Base-by-base conservation (phyloP, 2,329 filamentous ascomycete species). In the Diaporthe ampelina region DNA sequence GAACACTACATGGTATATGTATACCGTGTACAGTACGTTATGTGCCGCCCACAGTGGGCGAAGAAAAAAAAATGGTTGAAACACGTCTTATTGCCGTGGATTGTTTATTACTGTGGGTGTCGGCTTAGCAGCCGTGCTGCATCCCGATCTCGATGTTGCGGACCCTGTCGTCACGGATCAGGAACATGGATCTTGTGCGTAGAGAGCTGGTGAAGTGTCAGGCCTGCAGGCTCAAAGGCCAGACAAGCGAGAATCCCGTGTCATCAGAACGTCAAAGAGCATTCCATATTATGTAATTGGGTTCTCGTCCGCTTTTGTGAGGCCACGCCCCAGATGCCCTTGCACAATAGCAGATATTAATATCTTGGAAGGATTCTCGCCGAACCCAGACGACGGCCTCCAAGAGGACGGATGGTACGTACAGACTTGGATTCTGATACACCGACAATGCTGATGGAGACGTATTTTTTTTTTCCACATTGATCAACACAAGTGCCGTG, bases 241-340 rank as follows among this genome's bases (percentile, higher is more conserved):
- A 63, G 29, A 32, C 63, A 59, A 48, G 35, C 35, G 29, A 43
- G 45, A 35, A 67, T 21, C 29, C 32, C 54, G 48, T 40, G 58
- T 32, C 56, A 63, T 68, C 70, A 17, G 43, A 37, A 54, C 70
- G 57, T 72, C 70, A 65, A 70, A 26, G 50, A 19, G 72, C 43
- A 40, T 73, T 70, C 63, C 48, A 56, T n/a, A 35, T 73, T 73
- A 70, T 63, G 72, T 73, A 73, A 73, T 32, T 58, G 37, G 40
- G 5, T 48, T 48, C 43, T 45, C 21, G 5, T 7, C 35, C 50
- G 45, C 45, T 67, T 61, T 40, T 19, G 61, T 13, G 15, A 7
- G 45, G 40, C 63, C 63, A 61, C 54, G 15, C 63, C 72, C 17
- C 17, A 13, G n/a, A 63, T 52, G 10, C 57, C 67, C 67, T 54